phyloP scores from a whole-genome alignment of 2,329 filamentous ascomycete genomes.

The Neonectria faginata region DNA sequence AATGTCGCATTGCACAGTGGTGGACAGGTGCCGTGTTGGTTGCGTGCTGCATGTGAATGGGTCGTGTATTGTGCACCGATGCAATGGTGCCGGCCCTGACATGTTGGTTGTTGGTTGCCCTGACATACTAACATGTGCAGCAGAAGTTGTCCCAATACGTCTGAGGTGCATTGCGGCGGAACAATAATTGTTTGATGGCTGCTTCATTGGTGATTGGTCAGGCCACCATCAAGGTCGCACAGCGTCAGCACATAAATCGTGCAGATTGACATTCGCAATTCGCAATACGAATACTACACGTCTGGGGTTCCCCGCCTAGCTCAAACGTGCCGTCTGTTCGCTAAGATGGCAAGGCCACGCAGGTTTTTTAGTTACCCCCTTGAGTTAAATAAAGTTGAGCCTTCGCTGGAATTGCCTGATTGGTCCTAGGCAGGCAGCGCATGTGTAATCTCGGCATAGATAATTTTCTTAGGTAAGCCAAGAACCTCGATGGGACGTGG shows the following conservation, averaged over 20 bases:
- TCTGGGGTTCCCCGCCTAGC: constrained; percentile 6
- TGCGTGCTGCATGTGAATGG: background rate
- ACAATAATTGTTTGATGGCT: background rate
- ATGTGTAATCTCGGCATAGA: background rate
- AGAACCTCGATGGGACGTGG: background rate
- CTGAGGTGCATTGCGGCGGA: background rate
- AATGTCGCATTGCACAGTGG: background rate
- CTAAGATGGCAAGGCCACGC: background rate
- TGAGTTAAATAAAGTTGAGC: background rate
- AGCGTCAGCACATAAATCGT: background rate
- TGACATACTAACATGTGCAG: background rate
- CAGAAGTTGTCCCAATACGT: background rate
- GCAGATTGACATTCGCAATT: background rate
- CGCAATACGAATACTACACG: too few relatives aligned
- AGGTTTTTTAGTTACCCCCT: background rate
- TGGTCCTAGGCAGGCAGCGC: background rate
- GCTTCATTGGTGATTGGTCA: background rate
- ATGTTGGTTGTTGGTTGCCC: background rate
- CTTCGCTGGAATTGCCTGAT: background rate
- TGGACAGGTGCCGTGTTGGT: background rate
- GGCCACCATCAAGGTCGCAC: background rate
- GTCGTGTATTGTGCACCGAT: background rate
- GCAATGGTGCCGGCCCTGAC: background rate
- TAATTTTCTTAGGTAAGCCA: background rate
- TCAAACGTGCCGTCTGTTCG: background rate